Percentiles rank a stretch among this genome's conserved stretches.
These are phyloP conservation scores for Flaveria sonorensis DNA, from an alignment of 129 eudicot genomes.

Conservation along the genomic window DNA sequence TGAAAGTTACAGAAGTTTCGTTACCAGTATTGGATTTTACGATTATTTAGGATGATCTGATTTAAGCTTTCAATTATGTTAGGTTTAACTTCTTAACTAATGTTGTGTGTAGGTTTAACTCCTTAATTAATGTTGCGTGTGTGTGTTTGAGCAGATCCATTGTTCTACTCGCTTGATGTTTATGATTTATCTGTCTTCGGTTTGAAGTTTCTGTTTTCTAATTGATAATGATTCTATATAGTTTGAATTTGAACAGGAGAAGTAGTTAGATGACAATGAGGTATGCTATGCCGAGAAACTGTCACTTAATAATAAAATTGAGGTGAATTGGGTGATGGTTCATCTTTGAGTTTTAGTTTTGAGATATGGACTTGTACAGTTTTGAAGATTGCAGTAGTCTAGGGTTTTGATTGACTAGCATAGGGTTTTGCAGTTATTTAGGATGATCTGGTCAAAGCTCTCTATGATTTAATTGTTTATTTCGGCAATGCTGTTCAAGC, in stretches of 20 bases:
- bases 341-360: not conserved
- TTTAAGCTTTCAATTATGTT: not conserved
- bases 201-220: not conserved
- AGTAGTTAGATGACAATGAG: conserved; percentile 1
- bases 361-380: not conserved
- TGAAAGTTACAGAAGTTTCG: not conserved
- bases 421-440: conserved; percentile 3
- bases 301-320: not conserved
- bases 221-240: not conserved
- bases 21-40: too few species aligned
- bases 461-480: not conserved
- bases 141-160: not conserved
- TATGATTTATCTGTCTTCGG: not conserved
- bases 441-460: conserved; percentile 13
- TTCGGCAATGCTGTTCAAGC: not conserved
- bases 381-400: not conserved
- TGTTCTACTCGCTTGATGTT: not conserved
- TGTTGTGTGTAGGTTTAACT: not conserved
- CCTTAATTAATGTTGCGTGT: too few species aligned
- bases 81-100: not conserved
- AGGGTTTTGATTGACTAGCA: not conserved
- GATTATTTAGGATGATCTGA: too few species aligned
- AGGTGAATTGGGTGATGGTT: conserved; percentile 2
- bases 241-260: not conserved
- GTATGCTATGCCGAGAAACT: not conserved